phyloP scores from a whole-genome alignment of 441 rosid species.

The Adansonia gregorii region DNA sequence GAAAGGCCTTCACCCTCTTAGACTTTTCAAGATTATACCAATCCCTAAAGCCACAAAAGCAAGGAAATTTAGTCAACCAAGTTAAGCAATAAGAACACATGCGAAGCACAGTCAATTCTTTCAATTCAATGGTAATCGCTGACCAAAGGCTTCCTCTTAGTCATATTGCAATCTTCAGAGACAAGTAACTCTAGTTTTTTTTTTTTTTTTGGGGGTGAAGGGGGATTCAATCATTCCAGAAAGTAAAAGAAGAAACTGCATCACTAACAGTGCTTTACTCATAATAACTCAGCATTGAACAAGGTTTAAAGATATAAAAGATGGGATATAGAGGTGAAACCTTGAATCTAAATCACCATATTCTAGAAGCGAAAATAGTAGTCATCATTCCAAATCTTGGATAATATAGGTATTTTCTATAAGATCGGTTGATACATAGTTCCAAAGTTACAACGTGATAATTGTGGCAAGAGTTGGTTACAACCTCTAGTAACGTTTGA shows the following conservation, averaged over 20 bases:
- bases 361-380: neutral
- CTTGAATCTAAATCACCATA: neutral
- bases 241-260: constrained; percentile 6
- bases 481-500: neutral
- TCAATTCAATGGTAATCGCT: neutral
- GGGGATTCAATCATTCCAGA: neutral
- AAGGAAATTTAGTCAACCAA: constrained; percentile 26
- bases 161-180: constrained; percentile 16
- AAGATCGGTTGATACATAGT: neutral
- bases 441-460: neutral
- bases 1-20: constrained; percentile 92
- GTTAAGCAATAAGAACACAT: constrained; percentile 7
- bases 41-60: constrained; percentile 58
- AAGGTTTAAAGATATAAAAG: neutral
- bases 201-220: neutral
- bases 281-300: neutral
- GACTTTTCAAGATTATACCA: constrained; percentile 97
- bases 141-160: constrained; percentile 1
- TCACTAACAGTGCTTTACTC: neutral
- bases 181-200: neutral
- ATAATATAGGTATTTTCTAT: constrained; percentile 12
- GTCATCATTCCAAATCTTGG: neutral
- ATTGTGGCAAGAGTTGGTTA: neutral
- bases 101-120: constrained; percentile 11
- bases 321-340: neutral